Base-by-base conservation (phyloP, 176 grass and related monocot species). In the Pharus latifolius region DNA sequence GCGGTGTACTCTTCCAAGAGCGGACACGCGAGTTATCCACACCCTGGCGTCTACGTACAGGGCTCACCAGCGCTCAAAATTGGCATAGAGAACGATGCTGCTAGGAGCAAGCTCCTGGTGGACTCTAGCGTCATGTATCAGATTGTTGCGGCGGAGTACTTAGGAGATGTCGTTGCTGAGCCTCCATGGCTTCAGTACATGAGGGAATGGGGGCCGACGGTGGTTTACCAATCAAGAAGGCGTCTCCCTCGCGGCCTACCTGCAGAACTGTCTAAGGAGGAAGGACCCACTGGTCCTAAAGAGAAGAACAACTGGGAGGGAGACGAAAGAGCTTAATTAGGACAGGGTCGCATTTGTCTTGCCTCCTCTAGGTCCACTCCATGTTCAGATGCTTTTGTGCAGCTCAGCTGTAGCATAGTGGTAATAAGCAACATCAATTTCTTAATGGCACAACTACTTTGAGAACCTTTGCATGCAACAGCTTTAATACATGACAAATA, bases 391-490 rank as follows among this genome's bases (percentile, higher is more conserved):
- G 77, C 23, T 90, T 90, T 35, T 93, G 89, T 3, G 95, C 87
- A n/a, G n/a, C n/a, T n/a, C n/a, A n/a, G 79, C 69, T 26, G 86
- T 80, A 72, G 93, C 84, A 64, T 86, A 41, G 69, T 37, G 0
- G 13, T 42, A n/a, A n/a, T n/a, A n/a, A 33, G 52, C 22, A 77
- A 46, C 26, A 62, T 69, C 41, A 52, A 18, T 22, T 65, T 70
- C 11, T 13, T 2, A 67, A 53, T 16, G 47, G 38, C 1, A 57
- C 3, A 41, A 72, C 31, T 10, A 48, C 5, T 27, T 30, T n/a
- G n/a, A n/a, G n/a, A 83, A 99, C 95, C 95, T 99, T 94, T n/a
- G n/a, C n/a, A n/a, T 24, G 90, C 84, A 49, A 84, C 81, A 70
- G 87, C 83, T 85, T 98, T 98, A 48, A 99, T 80, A 66, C 87